Evolutionary conservation across 805 yeast genomes (phyloP).

Genomic region (Alloascoidea hylecoeti): DNA sequence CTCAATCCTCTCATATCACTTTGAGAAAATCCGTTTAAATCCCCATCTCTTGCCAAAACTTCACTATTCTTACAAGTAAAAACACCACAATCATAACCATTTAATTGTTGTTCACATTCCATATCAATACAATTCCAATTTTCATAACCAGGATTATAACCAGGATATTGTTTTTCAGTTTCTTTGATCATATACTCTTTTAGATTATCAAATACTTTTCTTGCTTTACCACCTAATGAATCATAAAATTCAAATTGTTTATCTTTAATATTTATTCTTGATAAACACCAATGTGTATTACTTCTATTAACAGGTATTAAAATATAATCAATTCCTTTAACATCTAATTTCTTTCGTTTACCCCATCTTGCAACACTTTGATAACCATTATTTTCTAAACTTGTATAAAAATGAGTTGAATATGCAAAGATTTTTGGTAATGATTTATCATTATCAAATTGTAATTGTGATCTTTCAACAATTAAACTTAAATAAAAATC

Average conservation of each 20-base stretch:
- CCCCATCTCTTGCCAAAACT: conserved; percentile 35
- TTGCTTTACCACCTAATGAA: conserved; percentile 36
- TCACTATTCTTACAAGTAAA: conserved; percentile 73
- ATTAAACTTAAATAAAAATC: conserved; percentile 61
- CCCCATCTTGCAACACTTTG: conserved; percentile 78
- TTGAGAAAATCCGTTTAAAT: conserved; percentile 38
- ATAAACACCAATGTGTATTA: conserved; percentile 86
- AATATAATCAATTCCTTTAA: conserved; percentile 48
- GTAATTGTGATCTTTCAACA: conserved; percentile 23
- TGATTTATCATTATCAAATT: conserved; percentile 17
- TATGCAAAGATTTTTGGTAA: conserved; percentile 44
- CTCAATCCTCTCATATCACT: conserved; percentile 58
- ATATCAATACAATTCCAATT: conserved; percentile 14
- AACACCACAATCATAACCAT: conserved; percentile 93
- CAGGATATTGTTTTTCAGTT: conserved; percentile 33
- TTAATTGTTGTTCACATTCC: conserved; percentile 69
- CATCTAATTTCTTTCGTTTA: conserved; percentile 54
- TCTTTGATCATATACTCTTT: conserved; percentile 51
- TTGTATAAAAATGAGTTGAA: conserved; percentile 80
- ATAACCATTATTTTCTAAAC: conserved; percentile 58
- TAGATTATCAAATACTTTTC: conserved; percentile 28
- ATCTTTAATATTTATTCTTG: conserved; percentile 52
- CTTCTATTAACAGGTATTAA: conserved; percentile 78
- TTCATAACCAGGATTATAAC: conserved; percentile 11
- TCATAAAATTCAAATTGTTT: conserved; percentile 61